Conservation (phyloP, 176 grass and related monocot species). For the Dactylis glomerata region DNA sequence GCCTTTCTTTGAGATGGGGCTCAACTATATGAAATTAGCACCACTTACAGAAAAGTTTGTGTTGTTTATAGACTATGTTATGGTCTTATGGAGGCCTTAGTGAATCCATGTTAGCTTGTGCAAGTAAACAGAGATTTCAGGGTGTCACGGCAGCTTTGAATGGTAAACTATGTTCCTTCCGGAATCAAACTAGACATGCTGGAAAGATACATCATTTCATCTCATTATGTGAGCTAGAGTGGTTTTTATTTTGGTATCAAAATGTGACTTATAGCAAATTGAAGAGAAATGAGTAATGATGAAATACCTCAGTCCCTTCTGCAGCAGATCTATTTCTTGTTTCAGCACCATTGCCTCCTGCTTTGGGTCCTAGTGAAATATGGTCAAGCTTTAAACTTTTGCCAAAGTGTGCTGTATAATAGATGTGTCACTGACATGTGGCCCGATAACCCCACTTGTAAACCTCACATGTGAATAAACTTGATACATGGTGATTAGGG, state of each 20-base stretch:
- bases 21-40: not conserved
- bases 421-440: not conserved
- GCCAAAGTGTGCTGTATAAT: not conserved
- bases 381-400: not conserved
- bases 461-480: not conserved
- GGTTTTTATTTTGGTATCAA: not conserved
- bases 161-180: not conserved
- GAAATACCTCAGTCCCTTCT: slow-evolving; percentile 78
- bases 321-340: slow-evolving; percentile 77
- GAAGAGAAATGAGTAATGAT: not conserved
- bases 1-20: not conserved
- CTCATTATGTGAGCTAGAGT: not conserved
- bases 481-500: not conserved
- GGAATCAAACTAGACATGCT: slow-evolving; percentile 7
- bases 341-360: slow-evolving; percentile 63
- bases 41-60: not conserved
- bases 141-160: not conserved
- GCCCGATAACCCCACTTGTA: not conserved
- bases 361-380: slow-evolving; percentile 62
- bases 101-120: not conserved
- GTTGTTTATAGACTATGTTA: not conserved
- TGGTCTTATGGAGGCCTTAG: not conserved
- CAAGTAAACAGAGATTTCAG: not conserved
- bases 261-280: not conserved
- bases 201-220: not conserved